A percentile compares a stretch with the other conserved stretches of the same genome.
Evolutionary conservation across 768 basidiomycete genomes (phyloP).

Genomic region (Neoboletus subvelutipes): DNA sequence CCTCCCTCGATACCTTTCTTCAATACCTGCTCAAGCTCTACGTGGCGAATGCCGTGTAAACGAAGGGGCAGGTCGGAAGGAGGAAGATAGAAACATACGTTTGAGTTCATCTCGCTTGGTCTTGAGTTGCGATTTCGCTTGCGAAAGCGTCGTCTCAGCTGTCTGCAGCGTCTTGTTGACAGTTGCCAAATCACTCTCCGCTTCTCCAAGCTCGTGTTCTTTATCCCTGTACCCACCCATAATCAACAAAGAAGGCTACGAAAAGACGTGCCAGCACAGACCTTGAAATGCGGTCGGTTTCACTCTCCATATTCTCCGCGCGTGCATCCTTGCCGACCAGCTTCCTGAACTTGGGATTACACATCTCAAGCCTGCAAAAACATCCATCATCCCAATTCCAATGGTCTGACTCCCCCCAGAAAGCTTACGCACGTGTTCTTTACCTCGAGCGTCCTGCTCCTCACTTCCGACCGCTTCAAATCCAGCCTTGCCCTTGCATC

Average conservation of each 20-base stretch:
- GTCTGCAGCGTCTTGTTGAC: constrained; percentile 61
- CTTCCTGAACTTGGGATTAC: constrained; percentile 61
- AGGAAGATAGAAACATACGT: constrained; percentile 38
- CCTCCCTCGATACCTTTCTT: constrained; percentile 41
- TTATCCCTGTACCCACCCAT: constrained; percentile 51
- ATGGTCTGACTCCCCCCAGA: background rate
- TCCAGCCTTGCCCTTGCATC: constrained; percentile 78
- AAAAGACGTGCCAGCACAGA: constrained; percentile 37
- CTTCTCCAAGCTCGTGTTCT: constrained; percentile 54
- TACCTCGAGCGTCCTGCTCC: constrained; percentile 63
- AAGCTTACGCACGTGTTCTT: constrained; percentile 57
- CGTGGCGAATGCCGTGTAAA: background rate
- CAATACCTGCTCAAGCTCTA: constrained; percentile 45
- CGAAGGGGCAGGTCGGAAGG: background rate
- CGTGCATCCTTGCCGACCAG: constrained; percentile 60
- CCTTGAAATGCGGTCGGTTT: constrained; percentile 59
- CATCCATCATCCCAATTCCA: constrained; percentile 1
- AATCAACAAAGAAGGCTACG: background rate
- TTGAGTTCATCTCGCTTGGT: constrained; percentile 62
- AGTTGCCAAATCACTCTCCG: constrained; percentile 32
- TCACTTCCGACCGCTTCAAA: constrained; percentile 67
- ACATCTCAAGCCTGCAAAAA: constrained; percentile 56
- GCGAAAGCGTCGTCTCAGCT: constrained; percentile 60
- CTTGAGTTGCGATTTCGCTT: constrained; percentile 58
- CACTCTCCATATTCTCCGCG: constrained; percentile 69